Evolutionary conservation across 805 yeast species (phyloP), one percentile per base, ranked within the genome.

Genomic region (Candida multigemmis): DNA sequence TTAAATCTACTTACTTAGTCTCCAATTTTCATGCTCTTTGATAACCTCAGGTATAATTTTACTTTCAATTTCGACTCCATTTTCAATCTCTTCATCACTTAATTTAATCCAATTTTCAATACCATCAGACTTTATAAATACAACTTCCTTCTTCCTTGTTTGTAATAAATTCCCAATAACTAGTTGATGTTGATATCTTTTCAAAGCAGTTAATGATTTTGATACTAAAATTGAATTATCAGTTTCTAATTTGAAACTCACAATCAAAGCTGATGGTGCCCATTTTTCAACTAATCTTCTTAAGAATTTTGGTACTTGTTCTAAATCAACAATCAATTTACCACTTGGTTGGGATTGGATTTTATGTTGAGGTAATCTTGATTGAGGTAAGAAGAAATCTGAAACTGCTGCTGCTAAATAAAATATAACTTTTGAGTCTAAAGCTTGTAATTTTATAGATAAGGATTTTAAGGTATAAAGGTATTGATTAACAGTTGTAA

Each of bases 401-500:
- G 95, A 83, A 0, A 91, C 99, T 0, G 98, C 98, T 6, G 98
- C 97, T 0, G 98, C 98, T 28, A 91, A 63, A 48, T 79, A 91
- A 48, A 89, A 84, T 21, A 91, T 49, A 1, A 86, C 83, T 29
- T 58, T 60, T 4, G 66, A 51, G 3, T 75, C 80, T 21, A 71
- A 49, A 3, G 56, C 54, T 28, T 75, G 68, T 44, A 89, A 50
- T 22, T 66, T 61, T 35, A 67, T 65, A 1, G 91, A 77, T 7
- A 83, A 60, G 19, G 74, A 56, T 36, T 77, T 74, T 38, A 91
- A 61, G 0, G 96, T 84, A 65, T 83, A 89, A 30, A 91, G 56
- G 42, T 91, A 91, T 49, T 91, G 96, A 47, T 84, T 86, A 11
- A 91, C 96, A 0, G 96, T 91, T 9, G 97, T 87, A 60, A 82